A percentile compares a stretch with the other conserved stretches of the same genome.
Evolutionary conservation across 768 basidiomycete species (phyloP).

Genomic region (Nevesoporus exiguus): DNA sequence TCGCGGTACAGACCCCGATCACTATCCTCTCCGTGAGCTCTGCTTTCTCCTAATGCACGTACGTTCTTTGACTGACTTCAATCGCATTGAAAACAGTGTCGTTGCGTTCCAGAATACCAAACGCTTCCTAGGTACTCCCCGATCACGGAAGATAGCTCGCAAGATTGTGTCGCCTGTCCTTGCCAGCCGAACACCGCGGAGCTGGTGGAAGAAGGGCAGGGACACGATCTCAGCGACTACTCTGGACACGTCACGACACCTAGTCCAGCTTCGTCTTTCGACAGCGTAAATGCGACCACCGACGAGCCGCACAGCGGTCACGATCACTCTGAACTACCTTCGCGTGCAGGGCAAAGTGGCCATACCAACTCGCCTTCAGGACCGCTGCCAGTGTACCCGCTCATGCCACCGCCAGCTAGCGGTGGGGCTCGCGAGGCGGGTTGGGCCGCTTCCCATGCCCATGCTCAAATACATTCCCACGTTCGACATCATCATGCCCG

Average conservation of each 20-base stretch:
- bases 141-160: constrained; percentile 17
- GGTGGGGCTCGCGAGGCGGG: not conserved
- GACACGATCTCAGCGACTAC: constrained; percentile 18
- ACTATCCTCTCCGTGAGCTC: constrained; percentile 80
- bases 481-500: not conserved
- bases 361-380: not conserved
- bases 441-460: not conserved
- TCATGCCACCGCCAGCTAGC: not conserved
- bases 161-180: constrained; percentile 36
- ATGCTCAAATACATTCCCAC: not conserved
- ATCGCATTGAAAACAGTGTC: constrained; percentile 50
- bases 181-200: constrained; percentile 29
- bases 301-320: not conserved
- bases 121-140: constrained; percentile 74
- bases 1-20: constrained; percentile 82
- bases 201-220: not conserved
- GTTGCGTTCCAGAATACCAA: constrained; percentile 77
- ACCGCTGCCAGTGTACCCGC: not conserved
- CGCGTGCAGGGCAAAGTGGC: not conserved
- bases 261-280: constrained; percentile 33
- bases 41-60: not conserved
- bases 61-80: not conserved
- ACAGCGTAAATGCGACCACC: not conserved
- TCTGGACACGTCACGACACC: constrained; percentile 24
- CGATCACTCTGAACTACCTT: constrained; percentile 1